Evolutionary conservation across 2,329 filamentous ascomycete species (phyloP), one percentile per base, ranked within the genome.

Genomic region (Cyphellophora attinorum): DNA sequence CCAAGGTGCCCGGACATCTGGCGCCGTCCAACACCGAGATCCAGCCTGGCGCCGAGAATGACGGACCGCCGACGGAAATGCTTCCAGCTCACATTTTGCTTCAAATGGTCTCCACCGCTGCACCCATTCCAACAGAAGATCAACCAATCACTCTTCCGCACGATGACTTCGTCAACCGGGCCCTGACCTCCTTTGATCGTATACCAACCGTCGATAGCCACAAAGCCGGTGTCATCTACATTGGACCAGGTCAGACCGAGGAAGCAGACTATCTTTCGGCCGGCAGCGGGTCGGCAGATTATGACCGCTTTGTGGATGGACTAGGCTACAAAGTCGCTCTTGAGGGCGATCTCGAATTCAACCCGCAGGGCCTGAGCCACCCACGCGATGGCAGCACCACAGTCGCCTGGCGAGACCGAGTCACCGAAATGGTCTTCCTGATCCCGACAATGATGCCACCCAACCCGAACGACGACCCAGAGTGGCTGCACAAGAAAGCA

Each of bases 371-470:
- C 3, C 65, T 98, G 16, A 88, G 96, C 55, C 73, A 79, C 47
- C 79, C 89, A 50, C 69, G 70, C 2, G 91, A 98, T 56, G 91
- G 91, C 19, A 75, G 88, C 51, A 85, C 82, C 56, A 85, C 88
- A 0, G 88, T 89, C 53, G 89, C 85, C 51, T 98, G 91, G 88
- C 82, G 88, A 41, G 91, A 96, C 55, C 75, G 88, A 28, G 85
- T 95, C 38, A 91, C 88, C 4, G 91, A 96, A 56, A 83, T 98
- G 29, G 81, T 96, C 18, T 98, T 93, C 59, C 91, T 96, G 55
- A 80, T 96, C 35, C 85, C 84, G 4, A 98, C 89, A 3, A 86
- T 96, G 70, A 98, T 98, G 91, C 91, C 91, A 1, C 94, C 85
- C 6, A 74, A 93, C 52, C 64, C 80, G 11, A 76, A 85, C 35